Base-by-base conservation (phyloP, 768 basidiomycete genomes). In the Pisolithus orientalis region DNA sequence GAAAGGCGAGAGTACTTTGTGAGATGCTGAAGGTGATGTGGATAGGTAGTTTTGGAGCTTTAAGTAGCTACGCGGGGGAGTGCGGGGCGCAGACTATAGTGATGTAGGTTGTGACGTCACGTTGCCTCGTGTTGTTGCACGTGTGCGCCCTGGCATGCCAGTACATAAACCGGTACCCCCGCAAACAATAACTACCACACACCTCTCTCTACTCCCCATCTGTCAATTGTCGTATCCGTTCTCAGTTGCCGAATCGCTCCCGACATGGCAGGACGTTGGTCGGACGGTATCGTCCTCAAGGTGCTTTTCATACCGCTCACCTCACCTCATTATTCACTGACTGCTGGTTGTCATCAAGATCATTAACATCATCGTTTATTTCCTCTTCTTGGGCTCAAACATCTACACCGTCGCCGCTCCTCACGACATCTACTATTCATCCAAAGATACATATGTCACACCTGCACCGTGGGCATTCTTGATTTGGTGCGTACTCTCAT, bases 401-500 rank as follows among this genome's bases (percentile, higher is more conserved):
- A 77, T 94, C 52, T 94, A 91, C 76, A 86, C 85, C 49, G 79
- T 93, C 55, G 84, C 90, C 6, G 79, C 82, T 2, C 90, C 90
- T 0, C 77, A 79, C 39, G 83, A 80, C 56, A 76, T 83, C 47
- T 90, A 91, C 71, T 82, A 76, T 64, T 68, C 74, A 57, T 83
- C 82, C 43, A 91, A 91, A 66, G 84, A 88, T 59, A 96, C 94
- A 0, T 97, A 94, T 69, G 74, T 98, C 53, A 96, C 94, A 1
- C 95, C 95, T n/a, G 90, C 91, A 25, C 83, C 85, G 27, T 96
- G 89, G 83, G 87, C 90, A 1, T 95, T 93, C 75, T 79, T 87
- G 73, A 87, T 94, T 65, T 95, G 93, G 91, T 87, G 51, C 39
- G 75, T 65, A 32, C 16, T 32, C 25, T 45, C 43, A 21, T 43